Base-by-base conservation (phyloP, 306 rosid genomes). In the Bauhinia variegata region DNA sequence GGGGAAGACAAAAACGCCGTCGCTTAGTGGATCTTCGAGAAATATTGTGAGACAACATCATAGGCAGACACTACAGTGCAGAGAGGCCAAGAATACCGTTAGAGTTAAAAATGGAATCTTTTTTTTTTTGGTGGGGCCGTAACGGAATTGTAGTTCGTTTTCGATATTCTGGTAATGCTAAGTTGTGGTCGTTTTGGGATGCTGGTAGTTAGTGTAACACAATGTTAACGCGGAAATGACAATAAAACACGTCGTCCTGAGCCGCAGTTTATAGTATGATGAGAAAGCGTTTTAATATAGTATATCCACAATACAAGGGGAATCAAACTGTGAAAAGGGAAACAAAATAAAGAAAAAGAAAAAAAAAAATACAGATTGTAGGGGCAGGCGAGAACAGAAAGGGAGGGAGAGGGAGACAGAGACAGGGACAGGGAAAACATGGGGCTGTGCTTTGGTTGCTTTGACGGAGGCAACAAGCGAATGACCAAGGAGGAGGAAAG, bases 391-490 rank as follows among this genome's bases (percentile, higher is more conserved):
- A 60, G 13, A 54, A 23, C 19, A 57, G 15, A 44, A 5, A 55
- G 37, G 13, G 3, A 34, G 5, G 10, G 18, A 56, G 38, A 43
- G 54, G 36, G 18, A 66, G 49, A 46, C 52, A 49, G 42, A 58
- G 60, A 39, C 7, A 67, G 14, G 54, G 48, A n/a, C n/a, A n/a
- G n/a, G n/a, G n/a, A n/a, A 52, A 64, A 7, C 48, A 89, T 91
- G 97, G 97, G 95, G 64, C 78, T 84, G 49, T 91, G 95, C 83
- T 73, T 82, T 34, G 83, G 82, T 80, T 89, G 99, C 83, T 81
- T 90, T 63, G 92, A 75, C 67, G 95, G 85, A 1, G 96, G 79
- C 73, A 75, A 77, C 71, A 86, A 79, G 76, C 85, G 89, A 11
- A 74, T 70, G 86, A 75, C 87, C 4, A 88, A 74, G 63, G 97